Evolutionary conservation across 176 grass and related monocot species (phyloP), one percentile per base, ranked within the genome.

Genomic region (Carex cristatella): DNA sequence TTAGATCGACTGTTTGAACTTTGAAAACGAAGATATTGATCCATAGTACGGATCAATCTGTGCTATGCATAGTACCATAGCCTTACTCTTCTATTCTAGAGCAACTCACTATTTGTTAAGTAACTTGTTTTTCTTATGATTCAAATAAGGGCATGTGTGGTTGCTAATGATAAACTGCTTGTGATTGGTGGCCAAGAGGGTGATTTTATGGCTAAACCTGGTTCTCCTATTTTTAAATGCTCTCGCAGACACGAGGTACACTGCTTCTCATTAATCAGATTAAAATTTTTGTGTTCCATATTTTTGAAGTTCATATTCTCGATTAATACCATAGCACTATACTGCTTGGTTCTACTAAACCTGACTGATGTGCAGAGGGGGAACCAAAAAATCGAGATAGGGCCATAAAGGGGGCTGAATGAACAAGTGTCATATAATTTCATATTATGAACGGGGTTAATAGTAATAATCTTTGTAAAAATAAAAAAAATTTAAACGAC

Each of bases 171-270:
- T 76, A 84, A 91, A 77, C 82, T 98, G 56, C 84, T 94, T 80
- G 91, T 94, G 59, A 97, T 93, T 90, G 92, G 95, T 80, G 95
- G 95, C 53, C 95, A 98, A 94, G 92, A 94, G 75, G 95, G 95
- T 79, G 95, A 98, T 75, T 98, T 98, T 71, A 92, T 93, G 91
- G 79, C 95, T 80, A 94, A 98, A 79, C 91, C 91, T 37, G 91
- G 91, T 65, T 98, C 95, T 71, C 91, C 92, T 72, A 91, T 98
- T 81, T 98, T 93, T 85, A 98, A 94, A 71, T 97, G 95, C 15
- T 82, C 84, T 66, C 79, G 92, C 53, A 92, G 89, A 79, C 92
- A 97, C 48, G 91, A 93, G 92, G 95, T 97, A 82, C 15, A 12
- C 27, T 54, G 44, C 40, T 74, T 30, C 77, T 38, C 69, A 61